Base-by-base conservation (phyloP, 2,329 filamentous ascomycete species). In the Teratosphaeria epicoccoides region DNA sequence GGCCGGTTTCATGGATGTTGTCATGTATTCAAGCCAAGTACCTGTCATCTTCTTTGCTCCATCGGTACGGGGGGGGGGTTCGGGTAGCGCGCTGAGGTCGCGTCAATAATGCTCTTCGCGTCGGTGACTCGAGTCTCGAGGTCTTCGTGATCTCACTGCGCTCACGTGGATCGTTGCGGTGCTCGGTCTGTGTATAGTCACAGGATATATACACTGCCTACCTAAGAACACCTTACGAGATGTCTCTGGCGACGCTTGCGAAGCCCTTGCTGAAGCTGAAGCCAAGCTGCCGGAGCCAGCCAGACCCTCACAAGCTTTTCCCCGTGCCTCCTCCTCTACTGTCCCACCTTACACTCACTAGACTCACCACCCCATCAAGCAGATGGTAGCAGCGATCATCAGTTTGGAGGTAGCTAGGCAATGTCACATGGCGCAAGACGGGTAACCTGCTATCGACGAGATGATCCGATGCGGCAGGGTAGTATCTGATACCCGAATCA, bases 1-100 rank as follows among this genome's bases (percentile, higher is more conserved):
- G 64, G 62, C 22, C 24, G 48, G 50, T 22, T 11, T 52, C 50
- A 52, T 53, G 46, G 47, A 23, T 23, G 28, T 23, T 37, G 43
- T 17, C 20, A 43, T 20, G 25, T 22, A 20, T 44, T n/a, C 17
- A 43, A 22, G 47, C 6, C n/a, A 33, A 17, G 4, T 17, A 24
- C 50, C 43, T 44, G 43, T 55, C 53, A 55, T 55, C 50, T 52
- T 55, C 43, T 47, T 26, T 28, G 17, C 24, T 33, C 45, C 45
- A 51, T 54, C 37, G 47, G 28, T 33, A 22, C 20, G 17, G 22
- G 11, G 17, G 22, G 11, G 17, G n/a, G 23, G 24, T 24, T 46
- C 44, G 22, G 12, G 23, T 24, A 14, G 20, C 44, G 44, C 25
- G 22, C 14, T 17, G 33, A 40, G 33, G 33, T 40, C 33, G 33